phyloP scores from a whole-genome alignment of 2,329 filamentous ascomycete species.

The Arthrobotrys musiformis region DNA sequence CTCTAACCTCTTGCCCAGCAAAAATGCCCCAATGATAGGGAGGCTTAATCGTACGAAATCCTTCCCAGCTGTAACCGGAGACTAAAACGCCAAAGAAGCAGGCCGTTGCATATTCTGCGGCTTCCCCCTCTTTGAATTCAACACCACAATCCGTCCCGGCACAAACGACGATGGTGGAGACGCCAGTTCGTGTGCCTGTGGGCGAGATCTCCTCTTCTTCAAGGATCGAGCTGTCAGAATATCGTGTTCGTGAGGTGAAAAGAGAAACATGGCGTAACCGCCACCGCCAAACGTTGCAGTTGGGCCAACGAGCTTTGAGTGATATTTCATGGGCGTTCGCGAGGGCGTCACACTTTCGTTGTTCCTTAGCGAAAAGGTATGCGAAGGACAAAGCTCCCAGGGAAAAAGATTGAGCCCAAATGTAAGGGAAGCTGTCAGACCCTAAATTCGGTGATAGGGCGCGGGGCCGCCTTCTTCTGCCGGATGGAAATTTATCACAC shows the following conservation, averaged over 20 bases:
- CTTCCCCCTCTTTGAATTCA: slow-evolving; percentile 9
- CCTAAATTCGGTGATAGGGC: slow-evolving; percentile 46
- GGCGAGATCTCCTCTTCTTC: slow-evolving; percentile 1
- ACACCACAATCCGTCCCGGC: background rate
- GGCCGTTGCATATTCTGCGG: slow-evolving; percentile 34
- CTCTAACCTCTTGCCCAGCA: background rate
- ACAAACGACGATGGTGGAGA: slow-evolving; percentile 10
- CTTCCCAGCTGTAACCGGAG: slow-evolving; percentile 35
- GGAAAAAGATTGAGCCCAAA: too few relatives aligned
- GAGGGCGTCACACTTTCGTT: slow-evolving; percentile 17
- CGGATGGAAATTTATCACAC: slow-evolving; percentile 25
- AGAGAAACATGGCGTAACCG: slow-evolving; percentile 54
- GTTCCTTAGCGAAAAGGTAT: slow-evolving; percentile 1
- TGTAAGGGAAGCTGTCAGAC: slow-evolving; percentile 46
- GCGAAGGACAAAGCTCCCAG: slow-evolving; percentile 35
- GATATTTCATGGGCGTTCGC: slow-evolving; percentile 32
- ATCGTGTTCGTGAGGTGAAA: slow-evolving; percentile 53
- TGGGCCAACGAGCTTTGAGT: slow-evolving; percentile 50
- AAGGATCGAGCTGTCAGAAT: slow-evolving; percentile 47
- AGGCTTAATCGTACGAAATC: slow-evolving; percentile 27
- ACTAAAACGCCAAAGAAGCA: slow-evolving; percentile 51
- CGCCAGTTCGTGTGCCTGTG: background rate
- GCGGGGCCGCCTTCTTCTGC: slow-evolving; percentile 50
- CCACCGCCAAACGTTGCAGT: slow-evolving; percentile 54
- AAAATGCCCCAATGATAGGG: background rate